A percentile compares a stretch with the other conserved stretches of the same genome.
Conservation (phyloP, 208 protist species). For the Novymonas esmeraldas region DNA sequence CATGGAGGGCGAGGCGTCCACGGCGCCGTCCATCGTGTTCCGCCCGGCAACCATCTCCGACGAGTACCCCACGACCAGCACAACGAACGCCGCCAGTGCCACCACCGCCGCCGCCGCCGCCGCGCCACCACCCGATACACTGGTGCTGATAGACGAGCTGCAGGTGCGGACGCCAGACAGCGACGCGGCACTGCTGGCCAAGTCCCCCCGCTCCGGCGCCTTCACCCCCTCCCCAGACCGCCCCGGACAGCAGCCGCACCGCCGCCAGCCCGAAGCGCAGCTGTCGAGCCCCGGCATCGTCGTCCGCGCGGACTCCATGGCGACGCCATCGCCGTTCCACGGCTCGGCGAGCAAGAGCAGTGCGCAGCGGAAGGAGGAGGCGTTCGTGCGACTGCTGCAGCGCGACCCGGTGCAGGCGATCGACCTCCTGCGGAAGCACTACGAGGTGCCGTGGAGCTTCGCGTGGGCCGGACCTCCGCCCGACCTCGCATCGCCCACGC, state of each 20-base stretch:
- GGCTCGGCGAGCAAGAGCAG: conserved; percentile 19
- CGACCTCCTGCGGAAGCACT: conserved; percentile 47
- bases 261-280: not conserved
- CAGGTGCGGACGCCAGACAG: conserved; percentile 14
- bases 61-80: conserved; percentile 2
- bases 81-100: not conserved
- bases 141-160: conserved; percentile 22
- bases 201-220: not conserved
- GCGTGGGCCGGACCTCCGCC: not conserved
- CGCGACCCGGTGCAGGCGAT: conserved; percentile 57
- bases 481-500: conserved; percentile 7
- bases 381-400: conserved; percentile 43
- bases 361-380: conserved; percentile 30
- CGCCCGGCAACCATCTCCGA: conserved; percentile 3
- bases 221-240: conserved; percentile 12
- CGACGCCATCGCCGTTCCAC: conserved; percentile 38
- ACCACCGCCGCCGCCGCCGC: not conserved
- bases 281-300: not conserved
- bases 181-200: conserved; percentile 1
- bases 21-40: not conserved
- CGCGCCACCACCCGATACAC: conserved; percentile 13
- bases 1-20: conserved; percentile 13
- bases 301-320: conserved; percentile 9
- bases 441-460: conserved; percentile 31
- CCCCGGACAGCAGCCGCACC: not conserved